Evolutionary conservation across 2,329 filamentous ascomycete species (phyloP).

Genomic region (Trichoderma afroharzianum): DNA sequence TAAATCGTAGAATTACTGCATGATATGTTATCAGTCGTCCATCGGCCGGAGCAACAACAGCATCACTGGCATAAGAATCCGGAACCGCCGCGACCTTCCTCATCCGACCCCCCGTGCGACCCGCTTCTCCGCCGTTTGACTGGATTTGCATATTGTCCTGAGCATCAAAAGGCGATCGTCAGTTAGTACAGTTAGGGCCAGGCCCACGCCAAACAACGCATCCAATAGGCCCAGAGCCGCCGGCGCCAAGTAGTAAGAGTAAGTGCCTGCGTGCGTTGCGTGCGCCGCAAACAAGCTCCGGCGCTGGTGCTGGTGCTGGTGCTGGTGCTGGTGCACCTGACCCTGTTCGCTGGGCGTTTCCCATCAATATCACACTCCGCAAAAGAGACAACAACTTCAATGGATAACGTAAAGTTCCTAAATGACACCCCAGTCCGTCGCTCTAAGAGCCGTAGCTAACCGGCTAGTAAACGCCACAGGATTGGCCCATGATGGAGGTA

Average conservation of each 20-base stretch:
- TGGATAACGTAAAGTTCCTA: constrained; percentile 1
- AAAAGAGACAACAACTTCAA: background rate
- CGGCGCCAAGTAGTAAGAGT: background rate
- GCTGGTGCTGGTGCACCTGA: constrained; percentile 14
- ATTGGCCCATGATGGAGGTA: background rate
- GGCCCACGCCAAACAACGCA: background rate
- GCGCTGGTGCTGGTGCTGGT: constrained; percentile 9
- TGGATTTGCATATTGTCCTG: background rate
- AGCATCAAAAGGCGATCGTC: background rate
- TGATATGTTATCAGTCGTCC: background rate
- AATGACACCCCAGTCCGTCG: background rate
- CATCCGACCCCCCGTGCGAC: constrained; percentile 10
- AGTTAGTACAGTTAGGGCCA: background rate
- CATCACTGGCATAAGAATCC: background rate
- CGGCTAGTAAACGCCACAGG: constrained; percentile 11
- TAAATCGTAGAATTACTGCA: background rate
- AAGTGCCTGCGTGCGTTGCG: background rate
- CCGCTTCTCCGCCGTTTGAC: constrained; percentile 13
- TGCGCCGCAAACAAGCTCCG: background rate
- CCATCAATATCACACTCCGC: background rate
- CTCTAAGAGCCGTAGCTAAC: constrained; percentile 13
- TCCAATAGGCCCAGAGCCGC: background rate
- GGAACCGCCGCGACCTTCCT: constrained; percentile 13
- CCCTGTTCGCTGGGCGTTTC: background rate
- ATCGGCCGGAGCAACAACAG: background rate